A percentile compares a stretch with the other conserved stretches of the same genome.
Conservation (phyloP, 768 basidiomycete species). For the Leccinellum albellum region DNA sequence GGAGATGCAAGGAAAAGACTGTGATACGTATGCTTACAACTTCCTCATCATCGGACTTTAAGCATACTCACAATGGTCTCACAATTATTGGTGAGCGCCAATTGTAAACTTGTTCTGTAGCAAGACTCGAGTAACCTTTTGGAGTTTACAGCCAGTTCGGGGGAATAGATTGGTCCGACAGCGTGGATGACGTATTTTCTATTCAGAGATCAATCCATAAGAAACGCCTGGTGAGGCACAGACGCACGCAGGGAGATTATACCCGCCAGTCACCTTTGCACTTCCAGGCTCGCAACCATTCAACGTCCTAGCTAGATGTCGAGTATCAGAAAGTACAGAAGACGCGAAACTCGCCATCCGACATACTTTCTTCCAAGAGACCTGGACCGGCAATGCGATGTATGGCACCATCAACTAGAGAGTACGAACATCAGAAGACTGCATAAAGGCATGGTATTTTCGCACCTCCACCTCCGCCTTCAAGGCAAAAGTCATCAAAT, state of each 20-base stretch:
- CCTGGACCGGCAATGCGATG: slow-evolving; percentile 68
- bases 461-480: slow-evolving; percentile 78
- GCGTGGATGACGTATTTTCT: slow-evolving; percentile 77
- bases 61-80: slow-evolving; percentile 56
- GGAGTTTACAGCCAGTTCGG: slow-evolving; percentile 37
- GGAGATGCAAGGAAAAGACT: slow-evolving; percentile 83
- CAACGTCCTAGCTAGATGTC: slow-evolving; percentile 64
- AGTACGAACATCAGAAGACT: not conserved
- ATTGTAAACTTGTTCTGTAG: slow-evolving; percentile 58
- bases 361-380: slow-evolving; percentile 67
- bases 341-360: not conserved
- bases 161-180: slow-evolving; percentile 67
- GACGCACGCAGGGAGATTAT: slow-evolving; percentile 71
- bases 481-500: not conserved
- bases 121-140: slow-evolving; percentile 61
- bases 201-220: not conserved
- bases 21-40: not conserved
- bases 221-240: not conserved
- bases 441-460: not conserved
- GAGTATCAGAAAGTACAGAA: slow-evolving; percentile 1
- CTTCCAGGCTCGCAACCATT: slow-evolving; percentile 69
- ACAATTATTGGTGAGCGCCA: slow-evolving; percentile 57
- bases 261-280: slow-evolving; percentile 77
- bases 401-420: slow-evolving; percentile 76
- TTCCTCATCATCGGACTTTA: not conserved